Conservation (phyloP, 1,284 basidiomycete genomes). For the Boletellus deceptivus region DNA sequence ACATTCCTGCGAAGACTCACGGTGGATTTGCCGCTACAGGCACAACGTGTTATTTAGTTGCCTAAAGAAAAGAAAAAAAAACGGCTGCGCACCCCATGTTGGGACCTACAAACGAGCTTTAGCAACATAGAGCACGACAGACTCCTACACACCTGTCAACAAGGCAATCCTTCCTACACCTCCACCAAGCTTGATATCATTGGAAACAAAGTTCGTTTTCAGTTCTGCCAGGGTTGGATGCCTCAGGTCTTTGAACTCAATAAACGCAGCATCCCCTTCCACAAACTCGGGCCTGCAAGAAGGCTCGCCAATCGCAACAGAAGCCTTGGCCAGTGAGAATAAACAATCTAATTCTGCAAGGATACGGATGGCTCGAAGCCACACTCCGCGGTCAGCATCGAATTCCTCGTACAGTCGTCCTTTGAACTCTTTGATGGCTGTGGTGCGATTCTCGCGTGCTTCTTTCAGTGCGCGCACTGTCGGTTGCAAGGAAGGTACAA, state of each 20-base stretch:
- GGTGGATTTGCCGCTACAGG: slow-evolving; percentile 77
- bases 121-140: not conserved
- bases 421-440: slow-evolving; percentile 81
- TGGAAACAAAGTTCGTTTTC: slow-evolving; percentile 87
- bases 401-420: slow-evolving; percentile 82
- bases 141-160: slow-evolving; percentile 68
- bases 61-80: not conserved
- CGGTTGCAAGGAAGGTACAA: slow-evolving; percentile 68
- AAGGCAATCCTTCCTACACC: slow-evolving; percentile 79
- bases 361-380: slow-evolving; percentile 76
- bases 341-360: slow-evolving; percentile 92
- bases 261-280: slow-evolving; percentile 72
- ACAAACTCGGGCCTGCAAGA: slow-evolving; percentile 89
- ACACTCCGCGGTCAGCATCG: slow-evolving; percentile 76
- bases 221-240: slow-evolving; percentile 80
- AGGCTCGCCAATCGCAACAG: slow-evolving; percentile 87
- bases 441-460: slow-evolving; percentile 82
- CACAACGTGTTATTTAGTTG: slow-evolving; percentile 2
- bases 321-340: slow-evolving; percentile 89
- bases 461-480: slow-evolving; percentile 85
- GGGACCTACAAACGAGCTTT: slow-evolving; percentile 52
- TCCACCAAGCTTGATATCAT: slow-evolving; percentile 86
- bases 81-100: slow-evolving; percentile 76
- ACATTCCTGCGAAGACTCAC: slow-evolving; percentile 39
- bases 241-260: slow-evolving; percentile 79